A percentile compares a stretch with the other conserved stretches of the same genome.
phyloP scores from a whole-genome alignment of 2,329 filamentous ascomycete genomes.

The Didymella sp. region DNA sequence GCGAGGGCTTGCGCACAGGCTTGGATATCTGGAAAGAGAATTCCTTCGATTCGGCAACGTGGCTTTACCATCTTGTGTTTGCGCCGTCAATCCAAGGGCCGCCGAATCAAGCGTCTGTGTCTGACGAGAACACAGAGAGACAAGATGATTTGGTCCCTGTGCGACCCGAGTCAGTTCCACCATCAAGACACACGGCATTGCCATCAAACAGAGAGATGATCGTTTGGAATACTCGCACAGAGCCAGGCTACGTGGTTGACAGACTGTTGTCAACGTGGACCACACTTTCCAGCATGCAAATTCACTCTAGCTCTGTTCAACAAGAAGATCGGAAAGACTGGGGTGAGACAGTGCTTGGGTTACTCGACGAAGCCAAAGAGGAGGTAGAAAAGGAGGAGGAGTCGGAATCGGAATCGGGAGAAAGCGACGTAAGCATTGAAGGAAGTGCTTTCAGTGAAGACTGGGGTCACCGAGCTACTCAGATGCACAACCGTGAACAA shows the following conservation, averaged over 20 bases:
- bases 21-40: not conserved
- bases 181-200: no score
- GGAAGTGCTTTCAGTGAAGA: no score
- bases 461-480: no score
- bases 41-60: slow-evolving; percentile 5
- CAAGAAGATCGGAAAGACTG: no score
- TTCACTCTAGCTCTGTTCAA: no score
- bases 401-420: no score
- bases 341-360: no score
- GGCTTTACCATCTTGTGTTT: slow-evolving; percentile 5
- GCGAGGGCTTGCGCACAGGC: not conserved
- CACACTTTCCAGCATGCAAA: no score
- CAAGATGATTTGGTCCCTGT: not conserved
- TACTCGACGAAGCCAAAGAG: no score
- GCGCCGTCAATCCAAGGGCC: not conserved
- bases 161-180: not conserved
- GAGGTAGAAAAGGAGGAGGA: no score
- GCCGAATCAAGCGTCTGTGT: not conserved
- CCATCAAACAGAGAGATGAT: not conserved
- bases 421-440: no score
- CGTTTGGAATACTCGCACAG: not conserved
- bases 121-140: not conserved
- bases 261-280: not conserved
- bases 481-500: no score
- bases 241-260: not conserved